Conservation (phyloP, 331 rosid genomes). For the Acacia concinna region DNA sequence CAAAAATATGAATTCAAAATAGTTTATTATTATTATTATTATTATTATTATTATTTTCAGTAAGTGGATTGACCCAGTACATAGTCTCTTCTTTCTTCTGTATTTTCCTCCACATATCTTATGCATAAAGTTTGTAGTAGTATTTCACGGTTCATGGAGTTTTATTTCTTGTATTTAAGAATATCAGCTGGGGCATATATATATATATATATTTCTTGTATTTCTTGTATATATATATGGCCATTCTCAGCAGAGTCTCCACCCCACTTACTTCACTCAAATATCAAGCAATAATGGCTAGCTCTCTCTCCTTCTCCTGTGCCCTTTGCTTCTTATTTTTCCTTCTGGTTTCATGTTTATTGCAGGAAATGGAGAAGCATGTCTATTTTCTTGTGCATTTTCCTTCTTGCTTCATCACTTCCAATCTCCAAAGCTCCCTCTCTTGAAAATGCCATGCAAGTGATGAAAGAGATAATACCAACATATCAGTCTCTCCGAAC, state of each 20-base stretch:
- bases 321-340: not conserved
- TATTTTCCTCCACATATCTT: too few relatives aligned
- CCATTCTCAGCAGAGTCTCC: slow-evolving; percentile 4
- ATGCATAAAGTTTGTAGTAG: too few relatives aligned
- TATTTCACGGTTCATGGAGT: too few relatives aligned
- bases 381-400: not conserved
- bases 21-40: too few relatives aligned
- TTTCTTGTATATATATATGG: slow-evolving; percentile 28
- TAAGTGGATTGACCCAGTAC: too few relatives aligned
- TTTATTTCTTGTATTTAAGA: too few relatives aligned
- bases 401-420: slow-evolving; percentile 23
- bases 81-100: too few relatives aligned
- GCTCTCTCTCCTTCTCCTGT: not conserved
- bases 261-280: not conserved
- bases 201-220: too few relatives aligned
- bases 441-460: slow-evolving; percentile 30
- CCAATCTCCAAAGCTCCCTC: slow-evolving; percentile 10
- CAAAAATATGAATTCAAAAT: too few relatives aligned
- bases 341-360: not conserved
- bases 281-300: not conserved
- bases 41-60: too few relatives aligned
- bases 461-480: slow-evolving; percentile 23
- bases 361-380: not conserved
- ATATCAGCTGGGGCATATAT: too few relatives aligned
- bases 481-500: slow-evolving; percentile 18